Evolutionary conservation across 2,329 filamentous ascomycete genomes (phyloP).

Genomic region (Pseudocercospora cruenta): DNA sequence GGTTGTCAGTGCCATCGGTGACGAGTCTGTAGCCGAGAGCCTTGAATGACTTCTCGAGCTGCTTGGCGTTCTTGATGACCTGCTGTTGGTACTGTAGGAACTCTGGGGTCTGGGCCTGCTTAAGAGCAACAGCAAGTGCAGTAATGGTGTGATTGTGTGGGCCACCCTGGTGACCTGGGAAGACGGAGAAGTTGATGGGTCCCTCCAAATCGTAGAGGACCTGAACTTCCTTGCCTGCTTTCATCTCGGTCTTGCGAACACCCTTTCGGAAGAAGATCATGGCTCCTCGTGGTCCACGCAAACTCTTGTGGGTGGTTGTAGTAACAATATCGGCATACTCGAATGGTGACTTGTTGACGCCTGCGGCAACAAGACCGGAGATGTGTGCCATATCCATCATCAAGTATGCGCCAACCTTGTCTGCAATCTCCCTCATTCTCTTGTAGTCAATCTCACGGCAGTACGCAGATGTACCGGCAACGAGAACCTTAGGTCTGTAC

Average conservation of each 20-base stretch:
- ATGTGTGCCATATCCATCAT: constrained; percentile 99
- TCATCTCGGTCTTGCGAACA: constrained; percentile 83
- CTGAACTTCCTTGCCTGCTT: constrained; percentile 76
- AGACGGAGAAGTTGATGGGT: constrained; percentile 98
- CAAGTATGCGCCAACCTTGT: constrained; percentile 83
- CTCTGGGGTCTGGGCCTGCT: constrained; percentile 87
- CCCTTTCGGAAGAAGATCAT: constrained; percentile 99
- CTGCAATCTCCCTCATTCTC: constrained; percentile 93
- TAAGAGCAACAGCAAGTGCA: constrained; percentile 88
- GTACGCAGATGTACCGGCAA: constrained; percentile 97
- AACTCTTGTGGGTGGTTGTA: constrained; percentile 98
- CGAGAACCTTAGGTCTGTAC: constrained; percentile 93
- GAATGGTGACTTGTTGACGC: constrained; percentile 93
- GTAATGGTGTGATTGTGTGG: constrained; percentile 99
- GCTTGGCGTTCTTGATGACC: constrained; percentile 91
- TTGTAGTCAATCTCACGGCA: constrained; percentile 96
- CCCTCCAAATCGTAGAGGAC: constrained; percentile 90
- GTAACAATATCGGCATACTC: constrained; percentile 92
- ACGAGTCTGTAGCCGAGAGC: constrained; percentile 90
- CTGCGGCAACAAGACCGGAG: constrained; percentile 89
- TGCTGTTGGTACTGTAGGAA: constrained; percentile 94
- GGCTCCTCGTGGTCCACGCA: constrained; percentile 93
- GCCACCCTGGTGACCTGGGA: constrained; percentile 97
- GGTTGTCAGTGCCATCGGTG: constrained; percentile 92
- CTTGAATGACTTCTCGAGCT: constrained; percentile 78